Conservation (phyloP, 1,139 yeast species). For the Yarrowia galli region DNA sequence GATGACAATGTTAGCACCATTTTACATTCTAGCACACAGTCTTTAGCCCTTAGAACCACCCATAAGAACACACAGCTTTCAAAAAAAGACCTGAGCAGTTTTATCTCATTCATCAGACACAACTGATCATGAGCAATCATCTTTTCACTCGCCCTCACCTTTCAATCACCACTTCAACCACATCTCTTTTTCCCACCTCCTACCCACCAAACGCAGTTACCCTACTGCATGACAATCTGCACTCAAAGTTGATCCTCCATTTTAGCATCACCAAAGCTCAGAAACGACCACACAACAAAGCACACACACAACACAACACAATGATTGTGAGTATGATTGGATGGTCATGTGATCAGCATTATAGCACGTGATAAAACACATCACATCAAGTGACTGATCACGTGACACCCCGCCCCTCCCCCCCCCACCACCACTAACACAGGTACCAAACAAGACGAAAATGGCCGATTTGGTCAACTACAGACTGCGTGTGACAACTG, state of each 20-base stretch:
- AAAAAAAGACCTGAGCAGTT: background rate
- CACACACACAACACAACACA: background rate
- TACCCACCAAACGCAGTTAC: background rate
- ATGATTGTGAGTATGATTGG: conserved; percentile 28
- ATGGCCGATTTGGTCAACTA: conserved; percentile 75
- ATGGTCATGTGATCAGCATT: background rate
- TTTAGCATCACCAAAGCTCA: background rate
- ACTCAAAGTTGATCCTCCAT: conserved; percentile 33
- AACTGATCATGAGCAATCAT: too few species aligned
- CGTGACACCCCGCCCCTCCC: background rate
- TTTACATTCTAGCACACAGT: too few species aligned
- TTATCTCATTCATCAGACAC: too few species aligned
- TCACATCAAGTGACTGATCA: background rate
- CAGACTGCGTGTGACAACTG: conserved; percentile 72
- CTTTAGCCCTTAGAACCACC: too few species aligned
- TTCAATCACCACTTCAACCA: background rate
- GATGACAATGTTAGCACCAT: too few species aligned
- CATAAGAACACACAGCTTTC: too few species aligned
- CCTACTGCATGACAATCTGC: conserved; percentile 34
- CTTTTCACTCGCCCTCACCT: too few species aligned
- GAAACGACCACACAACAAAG: background rate
- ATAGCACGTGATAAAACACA: background rate
- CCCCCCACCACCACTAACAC: conserved; percentile 7
- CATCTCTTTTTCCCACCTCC: background rate
- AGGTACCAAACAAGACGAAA: conserved; percentile 52